Conservation (phyloP, 257 asterid genomes). For the Ajuga chamaepitys region DNA sequence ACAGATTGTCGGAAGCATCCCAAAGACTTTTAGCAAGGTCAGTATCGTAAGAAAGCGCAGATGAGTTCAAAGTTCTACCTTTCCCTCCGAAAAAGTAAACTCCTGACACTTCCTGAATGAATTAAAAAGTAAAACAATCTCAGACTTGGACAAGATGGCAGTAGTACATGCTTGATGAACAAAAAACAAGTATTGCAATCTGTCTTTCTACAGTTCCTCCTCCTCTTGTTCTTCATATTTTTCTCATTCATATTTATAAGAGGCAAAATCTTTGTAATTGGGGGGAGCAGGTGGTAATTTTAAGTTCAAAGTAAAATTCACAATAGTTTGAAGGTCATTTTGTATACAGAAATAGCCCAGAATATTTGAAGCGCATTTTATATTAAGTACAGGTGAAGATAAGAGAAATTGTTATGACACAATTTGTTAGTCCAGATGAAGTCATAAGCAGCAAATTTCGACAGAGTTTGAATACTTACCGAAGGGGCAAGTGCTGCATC, state of each 20-base stretch:
- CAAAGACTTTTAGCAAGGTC: constrained; percentile 62
- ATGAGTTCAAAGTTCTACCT: constrained; percentile 51
- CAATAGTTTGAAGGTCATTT: too few relatives aligned
- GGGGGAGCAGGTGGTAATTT: too few relatives aligned
- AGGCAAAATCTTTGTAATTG: too few relatives aligned
- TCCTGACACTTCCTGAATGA: constrained; percentile 65
- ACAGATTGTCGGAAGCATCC: constrained; percentile 55
- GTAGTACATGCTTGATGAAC: too few relatives aligned
- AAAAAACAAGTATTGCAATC: too few relatives aligned
- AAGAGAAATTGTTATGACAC: neutral
- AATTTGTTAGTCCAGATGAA: neutral
- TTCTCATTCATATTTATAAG: too few relatives aligned
- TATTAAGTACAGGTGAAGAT: neutral
- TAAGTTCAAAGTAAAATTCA: too few relatives aligned
- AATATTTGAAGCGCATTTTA: neutral
- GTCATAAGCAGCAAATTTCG: neutral
- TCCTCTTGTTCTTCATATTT: too few relatives aligned
- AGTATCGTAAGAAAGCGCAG: constrained; percentile 46
- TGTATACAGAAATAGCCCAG: too few relatives aligned
- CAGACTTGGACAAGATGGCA: too few relatives aligned
- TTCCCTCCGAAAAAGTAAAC: constrained; percentile 86
- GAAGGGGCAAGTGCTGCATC: constrained; percentile 88
- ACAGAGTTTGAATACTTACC: constrained; percentile 30
- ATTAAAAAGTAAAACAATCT: too few relatives aligned
- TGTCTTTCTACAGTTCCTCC: too few relatives aligned